phyloP scores from a whole-genome alignment of 257 asterid genomes.

The Forsythia viridissima region DNA sequence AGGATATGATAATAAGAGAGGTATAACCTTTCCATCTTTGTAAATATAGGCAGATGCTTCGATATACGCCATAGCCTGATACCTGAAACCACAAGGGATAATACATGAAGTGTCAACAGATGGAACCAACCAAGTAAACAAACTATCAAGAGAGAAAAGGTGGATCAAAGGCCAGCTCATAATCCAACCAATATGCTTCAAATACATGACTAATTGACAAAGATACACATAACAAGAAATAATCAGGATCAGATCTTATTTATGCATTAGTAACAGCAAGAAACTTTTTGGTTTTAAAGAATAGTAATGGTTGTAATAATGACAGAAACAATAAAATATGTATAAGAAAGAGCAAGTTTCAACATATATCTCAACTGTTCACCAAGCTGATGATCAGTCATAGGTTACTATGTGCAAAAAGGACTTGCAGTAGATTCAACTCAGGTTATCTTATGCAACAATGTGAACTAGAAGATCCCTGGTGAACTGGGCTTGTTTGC shows the following conservation, averaged over 20 bases:
- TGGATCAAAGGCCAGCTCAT: constrained; percentile 1
- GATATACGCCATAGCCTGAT: constrained; percentile 91
- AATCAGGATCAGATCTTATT: neutral
- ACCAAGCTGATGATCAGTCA: neutral
- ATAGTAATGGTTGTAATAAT: neutral
- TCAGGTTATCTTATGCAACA: neutral
- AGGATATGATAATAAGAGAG: constrained; percentile 18
- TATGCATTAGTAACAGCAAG: neutral
- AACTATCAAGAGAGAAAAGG: neutral
- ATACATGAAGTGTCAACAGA: constrained; percentile 21
- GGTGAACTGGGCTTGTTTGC: too few species aligned
- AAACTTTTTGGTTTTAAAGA: neutral
- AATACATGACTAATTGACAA: neutral
- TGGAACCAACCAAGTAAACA: constrained; percentile 12
- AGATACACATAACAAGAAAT: neutral
- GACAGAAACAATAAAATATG: neutral
- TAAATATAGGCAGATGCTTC: constrained; percentile 97
- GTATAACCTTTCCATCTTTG: constrained; percentile 95
- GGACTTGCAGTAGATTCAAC: neutral
- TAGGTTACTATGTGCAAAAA: neutral
- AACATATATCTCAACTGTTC: neutral
- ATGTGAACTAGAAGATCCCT: neutral
- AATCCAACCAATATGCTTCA: constrained; percentile 2
- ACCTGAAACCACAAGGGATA: constrained; percentile 53
- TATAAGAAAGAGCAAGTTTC: neutral